Evolutionary conservation across 768 basidiomycete species (phyloP).

Genomic region (Lactifluus piperatus): DNA sequence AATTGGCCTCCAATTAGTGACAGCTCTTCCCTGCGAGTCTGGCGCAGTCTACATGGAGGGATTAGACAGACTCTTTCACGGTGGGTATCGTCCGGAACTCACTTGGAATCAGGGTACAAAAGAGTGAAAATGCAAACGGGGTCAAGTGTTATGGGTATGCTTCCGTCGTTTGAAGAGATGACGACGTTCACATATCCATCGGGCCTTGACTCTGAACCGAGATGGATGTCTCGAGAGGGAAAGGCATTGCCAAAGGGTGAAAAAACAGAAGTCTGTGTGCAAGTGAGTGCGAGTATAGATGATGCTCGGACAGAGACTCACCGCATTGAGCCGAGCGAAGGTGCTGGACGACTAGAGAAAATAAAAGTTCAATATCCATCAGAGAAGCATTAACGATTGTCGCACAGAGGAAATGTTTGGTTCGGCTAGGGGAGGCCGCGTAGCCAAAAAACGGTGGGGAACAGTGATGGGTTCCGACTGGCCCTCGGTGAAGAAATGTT

Average conservation of each 20-base stretch:
- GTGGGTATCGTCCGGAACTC: not conserved
- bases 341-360: not conserved
- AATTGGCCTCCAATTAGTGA: constrained; percentile 17
- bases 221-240: not conserved
- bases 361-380: not conserved
- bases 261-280: not conserved
- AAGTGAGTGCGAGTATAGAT: not conserved
- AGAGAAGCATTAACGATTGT: not conserved
- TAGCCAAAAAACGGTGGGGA: not conserved
- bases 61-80: not conserved
- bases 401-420: not conserved
- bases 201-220: not conserved
- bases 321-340: not conserved
- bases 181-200: not conserved
- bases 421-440: not conserved
- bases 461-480: constrained; percentile 29
- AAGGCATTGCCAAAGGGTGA: not conserved
- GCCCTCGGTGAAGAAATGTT: constrained; percentile 14
- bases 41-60: not conserved
- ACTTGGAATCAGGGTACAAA: constrained; percentile 11
- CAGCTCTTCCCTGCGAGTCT: constrained; percentile 12
- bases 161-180: not conserved
- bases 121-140: constrained; percentile 9
- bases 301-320: not conserved
- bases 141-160: not conserved